Conservation (phyloP, 2,329 filamentous ascomycete species). For the Epichloe brachyelytri region DNA sequence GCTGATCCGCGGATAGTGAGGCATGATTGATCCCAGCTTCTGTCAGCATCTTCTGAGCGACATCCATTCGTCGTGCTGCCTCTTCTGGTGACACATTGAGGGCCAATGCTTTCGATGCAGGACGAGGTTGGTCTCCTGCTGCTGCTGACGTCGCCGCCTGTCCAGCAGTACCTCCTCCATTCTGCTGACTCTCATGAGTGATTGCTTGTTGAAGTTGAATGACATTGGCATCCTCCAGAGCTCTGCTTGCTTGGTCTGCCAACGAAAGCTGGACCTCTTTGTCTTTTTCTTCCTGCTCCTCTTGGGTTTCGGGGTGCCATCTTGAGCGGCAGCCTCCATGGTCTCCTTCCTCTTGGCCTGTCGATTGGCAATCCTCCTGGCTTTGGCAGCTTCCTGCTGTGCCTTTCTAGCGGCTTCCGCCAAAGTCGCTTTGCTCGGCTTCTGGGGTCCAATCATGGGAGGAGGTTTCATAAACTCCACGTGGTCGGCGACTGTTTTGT, state of each 20-base stretch:
- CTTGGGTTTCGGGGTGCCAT: slow-evolving; percentile 13
- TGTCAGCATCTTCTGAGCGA: slow-evolving; percentile 33
- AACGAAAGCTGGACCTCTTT: slow-evolving; percentile 8
- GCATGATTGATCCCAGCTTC: slow-evolving; percentile 36
- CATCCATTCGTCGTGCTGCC: slow-evolving; percentile 34
- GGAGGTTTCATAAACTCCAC: slow-evolving; percentile 33
- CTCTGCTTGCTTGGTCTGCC: slow-evolving; percentile 5
- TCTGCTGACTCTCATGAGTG: neutral
- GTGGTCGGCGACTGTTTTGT: slow-evolving; percentile 40
- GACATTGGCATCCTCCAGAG: slow-evolving; percentile 1
- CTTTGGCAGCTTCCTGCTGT: slow-evolving; percentile 14
- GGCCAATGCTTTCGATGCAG: slow-evolving; percentile 11
- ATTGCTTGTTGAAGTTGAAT: slow-evolving; percentile 3
- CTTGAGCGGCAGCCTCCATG: slow-evolving; percentile 2
- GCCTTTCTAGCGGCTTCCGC: slow-evolving; percentile 10
- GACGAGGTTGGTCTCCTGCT: slow-evolving; percentile 1
- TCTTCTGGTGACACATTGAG: slow-evolving; percentile 31
- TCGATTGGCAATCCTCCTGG: slow-evolving; percentile 12
- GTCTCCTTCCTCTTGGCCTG: slow-evolving; percentile 16
- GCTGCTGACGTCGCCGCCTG: neutral
- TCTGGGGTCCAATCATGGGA: slow-evolving; percentile 20
- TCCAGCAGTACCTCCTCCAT: neutral
- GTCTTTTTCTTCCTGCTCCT: slow-evolving; percentile 14
- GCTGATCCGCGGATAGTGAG: slow-evolving; percentile 41
- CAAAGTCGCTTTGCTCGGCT: slow-evolving; percentile 5